Evolutionary conservation across 768 basidiomycete genomes (phyloP).

Genomic region (Macrolepiota fuliginosa): DNA sequence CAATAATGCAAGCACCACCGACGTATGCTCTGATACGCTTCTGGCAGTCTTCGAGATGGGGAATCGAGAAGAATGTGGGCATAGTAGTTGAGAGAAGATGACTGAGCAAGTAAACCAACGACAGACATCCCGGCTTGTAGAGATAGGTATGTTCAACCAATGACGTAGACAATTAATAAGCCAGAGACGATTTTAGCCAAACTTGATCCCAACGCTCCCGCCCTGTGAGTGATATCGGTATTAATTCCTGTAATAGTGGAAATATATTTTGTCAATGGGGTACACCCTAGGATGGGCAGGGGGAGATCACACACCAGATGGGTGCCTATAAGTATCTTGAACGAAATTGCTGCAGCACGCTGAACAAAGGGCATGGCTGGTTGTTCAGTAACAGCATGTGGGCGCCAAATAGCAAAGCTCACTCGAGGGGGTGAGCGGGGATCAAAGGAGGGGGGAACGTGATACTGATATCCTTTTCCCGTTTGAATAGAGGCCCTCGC

Average conservation of each 20-base stretch:
- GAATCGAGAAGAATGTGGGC: conserved; percentile 19
- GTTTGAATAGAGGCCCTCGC: background rate
- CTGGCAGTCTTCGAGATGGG: conserved; percentile 43
- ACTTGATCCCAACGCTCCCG: background rate
- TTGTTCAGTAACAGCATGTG: background rate
- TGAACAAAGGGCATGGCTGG: background rate
- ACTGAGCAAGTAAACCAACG: no score
- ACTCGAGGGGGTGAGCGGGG: background rate
- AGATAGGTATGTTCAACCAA: no score
- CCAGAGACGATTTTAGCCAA: no score
- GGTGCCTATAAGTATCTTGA: background rate
- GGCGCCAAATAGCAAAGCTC: background rate
- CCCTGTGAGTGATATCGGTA: background rate
- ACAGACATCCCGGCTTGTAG: no score
- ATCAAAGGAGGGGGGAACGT: background rate
- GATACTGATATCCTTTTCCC: background rate
- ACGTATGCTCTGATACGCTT: conserved; percentile 57
- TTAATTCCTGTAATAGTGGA: background rate
- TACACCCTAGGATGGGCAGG: background rate
- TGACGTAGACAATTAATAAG: background rate
- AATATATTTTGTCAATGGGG: background rate
- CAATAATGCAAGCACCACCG: conserved; percentile 48
- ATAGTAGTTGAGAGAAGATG: no score
- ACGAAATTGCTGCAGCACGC: background rate
- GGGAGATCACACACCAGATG: background rate